phyloP scores from a whole-genome alignment of 306 rosid species.

The Acmispon strigosus region DNA sequence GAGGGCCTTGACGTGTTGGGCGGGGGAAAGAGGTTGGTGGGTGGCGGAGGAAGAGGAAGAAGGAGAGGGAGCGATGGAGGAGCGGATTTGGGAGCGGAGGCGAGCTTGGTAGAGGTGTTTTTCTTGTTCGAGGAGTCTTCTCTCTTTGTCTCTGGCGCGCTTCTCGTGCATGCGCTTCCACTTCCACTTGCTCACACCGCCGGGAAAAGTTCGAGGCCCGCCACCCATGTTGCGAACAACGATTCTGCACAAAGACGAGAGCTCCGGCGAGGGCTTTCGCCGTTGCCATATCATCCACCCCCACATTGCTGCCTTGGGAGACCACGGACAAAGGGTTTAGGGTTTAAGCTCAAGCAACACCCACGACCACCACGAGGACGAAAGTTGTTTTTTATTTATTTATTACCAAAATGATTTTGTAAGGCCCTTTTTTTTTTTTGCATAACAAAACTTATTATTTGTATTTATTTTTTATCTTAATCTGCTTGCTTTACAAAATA shows the following conservation, averaged over 20 bases:
- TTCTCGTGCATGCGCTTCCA: constrained; percentile 99
- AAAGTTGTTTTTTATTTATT: too few species aligned
- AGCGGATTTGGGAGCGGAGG: constrained; percentile 77
- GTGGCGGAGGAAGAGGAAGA: constrained; percentile 24
- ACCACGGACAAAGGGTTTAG: neutral
- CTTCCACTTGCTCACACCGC: constrained; percentile 89
- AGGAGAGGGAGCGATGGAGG: constrained; percentile 41
- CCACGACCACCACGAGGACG: too few species aligned
- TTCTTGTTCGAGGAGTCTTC: constrained; percentile 63
- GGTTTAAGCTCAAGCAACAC: neutral
- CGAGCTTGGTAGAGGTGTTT: constrained; percentile 83
- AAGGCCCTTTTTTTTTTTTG: too few species aligned
- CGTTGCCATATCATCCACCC: constrained; percentile 38
- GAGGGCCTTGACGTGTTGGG: constrained; percentile 55
- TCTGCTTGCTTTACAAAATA: too few species aligned
- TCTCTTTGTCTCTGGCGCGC: constrained; percentile 66
- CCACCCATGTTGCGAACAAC: constrained; percentile 74
- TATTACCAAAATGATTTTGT: too few species aligned
- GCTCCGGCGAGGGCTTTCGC: constrained; percentile 25
- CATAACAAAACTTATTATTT: too few species aligned
- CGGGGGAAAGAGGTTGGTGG: constrained; percentile 56
- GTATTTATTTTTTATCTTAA: too few species aligned
- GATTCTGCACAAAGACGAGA: constrained; percentile 1
- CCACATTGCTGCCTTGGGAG: constrained; percentile 30
- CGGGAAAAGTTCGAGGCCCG: constrained; percentile 90